phyloP scores from a whole-genome alignment of 306 rosid genomes.

The Fagus crenata region DNA sequence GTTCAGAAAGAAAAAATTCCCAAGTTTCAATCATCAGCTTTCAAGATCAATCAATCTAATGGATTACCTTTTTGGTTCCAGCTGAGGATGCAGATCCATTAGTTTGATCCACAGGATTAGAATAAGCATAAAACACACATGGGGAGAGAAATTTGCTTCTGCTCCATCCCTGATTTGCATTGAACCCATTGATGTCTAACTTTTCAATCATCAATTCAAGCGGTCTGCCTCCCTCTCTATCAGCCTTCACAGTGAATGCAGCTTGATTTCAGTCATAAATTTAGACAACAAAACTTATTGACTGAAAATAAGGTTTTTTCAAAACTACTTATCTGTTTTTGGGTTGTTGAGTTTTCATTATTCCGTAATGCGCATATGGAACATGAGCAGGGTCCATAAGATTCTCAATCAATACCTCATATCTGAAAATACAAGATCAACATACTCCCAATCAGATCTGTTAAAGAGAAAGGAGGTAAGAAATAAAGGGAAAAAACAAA shows the following conservation, averaged over 20 bases:
- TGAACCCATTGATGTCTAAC: slow-evolving; percentile 65
- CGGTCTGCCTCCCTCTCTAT: slow-evolving; percentile 96
- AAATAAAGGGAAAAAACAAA: not conserved
- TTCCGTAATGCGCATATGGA: slow-evolving; percentile 77
- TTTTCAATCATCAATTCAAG: slow-evolving; percentile 52
- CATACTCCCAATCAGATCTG: not conserved
- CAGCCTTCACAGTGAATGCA: slow-evolving; percentile 57
- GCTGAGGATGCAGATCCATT: slow-evolving; percentile 44
- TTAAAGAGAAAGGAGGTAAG: not conserved
- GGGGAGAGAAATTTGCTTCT: slow-evolving; percentile 64
- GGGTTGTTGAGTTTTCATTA: slow-evolving; percentile 50
- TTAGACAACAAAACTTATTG: slow-evolving; percentile 12
- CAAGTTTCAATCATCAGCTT: not conserved
- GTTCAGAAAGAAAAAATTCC: not conserved
- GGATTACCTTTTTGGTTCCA: slow-evolving; percentile 54
- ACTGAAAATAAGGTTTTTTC: slow-evolving; percentile 6
- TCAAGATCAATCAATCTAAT: not conserved
- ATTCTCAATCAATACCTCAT: slow-evolving; percentile 85
- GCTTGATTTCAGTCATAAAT: slow-evolving; percentile 11
- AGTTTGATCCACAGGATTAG: slow-evolving; percentile 35
- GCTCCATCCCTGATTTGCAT: slow-evolving; percentile 52
- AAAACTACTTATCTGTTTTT: slow-evolving; percentile 44
- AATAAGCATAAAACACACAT: slow-evolving; percentile 55
- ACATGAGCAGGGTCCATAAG: slow-evolving; percentile 94
- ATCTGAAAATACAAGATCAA: slow-evolving; percentile 52